Percentiles rank a stretch among this genome's conserved stretches.
Evolutionary conservation across 2,329 filamentous ascomycete genomes (phyloP).

Genomic region (Aspergillus udagawae): DNA sequence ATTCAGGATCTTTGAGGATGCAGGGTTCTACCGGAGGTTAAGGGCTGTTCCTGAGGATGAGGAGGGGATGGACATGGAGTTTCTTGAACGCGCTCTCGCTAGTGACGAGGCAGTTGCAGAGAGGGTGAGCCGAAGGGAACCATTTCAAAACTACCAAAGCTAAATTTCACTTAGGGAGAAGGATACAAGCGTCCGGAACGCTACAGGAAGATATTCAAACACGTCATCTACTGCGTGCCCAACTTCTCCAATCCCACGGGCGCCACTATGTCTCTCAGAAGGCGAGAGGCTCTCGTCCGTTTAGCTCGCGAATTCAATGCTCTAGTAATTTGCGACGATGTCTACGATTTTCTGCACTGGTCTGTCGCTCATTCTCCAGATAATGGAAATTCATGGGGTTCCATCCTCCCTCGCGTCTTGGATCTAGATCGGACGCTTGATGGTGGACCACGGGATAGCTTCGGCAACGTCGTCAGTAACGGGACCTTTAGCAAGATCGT

Average conservation of each 20-base stretch:
- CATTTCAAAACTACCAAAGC: not conserved
- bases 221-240: not conserved
- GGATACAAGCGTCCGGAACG: not conserved
- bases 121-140: not conserved
- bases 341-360: not conserved
- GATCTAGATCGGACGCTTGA: not conserved
- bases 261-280: not conserved
- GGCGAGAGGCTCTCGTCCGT: not conserved
- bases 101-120: not conserved
- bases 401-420: not conserved
- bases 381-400: not conserved
- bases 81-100: not conserved
- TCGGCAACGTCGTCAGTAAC: not conserved
- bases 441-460: not conserved
- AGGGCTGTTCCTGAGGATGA: not conserved
- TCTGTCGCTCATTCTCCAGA: not conserved
- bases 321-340: not conserved
- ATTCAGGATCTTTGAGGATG: not conserved
- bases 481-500: slow-evolving; percentile 71
- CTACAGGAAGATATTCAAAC: not conserved
- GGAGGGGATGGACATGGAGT: not conserved
- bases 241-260: not conserved
- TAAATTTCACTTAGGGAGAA: not conserved
- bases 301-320: not conserved
- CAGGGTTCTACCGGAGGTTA: not conserved